A percentile compares a stretch with the other conserved stretches of the same genome.
phyloP scores from a whole-genome alignment of 2,329 filamentous ascomycete genomes.

The Fusarium chlamydosporum region DNA sequence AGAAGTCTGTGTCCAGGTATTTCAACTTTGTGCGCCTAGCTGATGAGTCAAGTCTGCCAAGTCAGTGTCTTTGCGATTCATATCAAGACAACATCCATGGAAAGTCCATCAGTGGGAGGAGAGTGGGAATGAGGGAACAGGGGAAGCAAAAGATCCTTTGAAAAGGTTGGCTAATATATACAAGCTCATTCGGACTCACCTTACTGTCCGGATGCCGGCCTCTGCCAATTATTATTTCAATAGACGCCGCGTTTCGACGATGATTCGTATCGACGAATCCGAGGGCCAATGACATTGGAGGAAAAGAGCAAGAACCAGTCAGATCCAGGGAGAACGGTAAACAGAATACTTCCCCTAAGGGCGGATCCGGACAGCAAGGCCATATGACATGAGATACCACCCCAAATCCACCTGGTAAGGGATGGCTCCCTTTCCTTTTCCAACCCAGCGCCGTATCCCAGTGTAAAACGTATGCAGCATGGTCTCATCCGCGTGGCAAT shows the following conservation, averaged over 20 bases:
- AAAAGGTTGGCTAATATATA: conserved; percentile 65
- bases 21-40: conserved; percentile 41
- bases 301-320: conserved; percentile 48
- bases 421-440: conserved; percentile 49
- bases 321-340: conserved; percentile 52
- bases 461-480: conserved; percentile 55
- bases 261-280: conserved; percentile 48
- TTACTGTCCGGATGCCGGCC: conserved; percentile 65
- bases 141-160: conserved; percentile 54
- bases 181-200: conserved; percentile 66
- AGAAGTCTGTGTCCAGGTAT: conserved; percentile 25
- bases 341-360: conserved; percentile 51
- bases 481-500: conserved; percentile 53
- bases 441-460: conserved; percentile 52
- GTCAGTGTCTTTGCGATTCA: conserved; percentile 48
- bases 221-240: conserved; percentile 52
- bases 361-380: conserved; percentile 56
- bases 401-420: conserved; percentile 45
- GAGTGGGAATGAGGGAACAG: conserved; percentile 13
- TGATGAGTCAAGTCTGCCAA: conserved; percentile 47
- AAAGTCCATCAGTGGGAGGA: conserved; percentile 37
- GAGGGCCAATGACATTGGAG: conserved; percentile 45
- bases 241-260: conserved; percentile 46
- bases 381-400: conserved; percentile 45
- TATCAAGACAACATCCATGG: conserved; percentile 47